These are phyloP conservation scores for Lepraria neglecta DNA, from an alignment of 495 filamentous ascomycete genomes.

Conservation along the genomic window DNA sequence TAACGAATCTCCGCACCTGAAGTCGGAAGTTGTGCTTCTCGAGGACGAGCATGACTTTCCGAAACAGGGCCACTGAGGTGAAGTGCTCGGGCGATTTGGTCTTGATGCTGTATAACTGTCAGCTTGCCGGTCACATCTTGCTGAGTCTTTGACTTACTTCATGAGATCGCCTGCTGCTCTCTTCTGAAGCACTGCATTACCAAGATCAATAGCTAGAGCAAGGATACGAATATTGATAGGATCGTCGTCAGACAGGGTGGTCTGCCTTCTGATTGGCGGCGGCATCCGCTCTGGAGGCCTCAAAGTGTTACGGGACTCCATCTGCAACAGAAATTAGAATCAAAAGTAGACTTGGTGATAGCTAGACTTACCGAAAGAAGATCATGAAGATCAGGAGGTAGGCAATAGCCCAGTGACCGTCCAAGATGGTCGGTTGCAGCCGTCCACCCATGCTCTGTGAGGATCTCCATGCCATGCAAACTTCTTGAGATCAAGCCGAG, in stretches of 20 bases:
- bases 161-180: conserved; percentile 67
- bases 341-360: conserved; percentile 35
- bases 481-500: conserved; percentile 88
- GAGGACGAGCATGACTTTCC: conserved; percentile 74
- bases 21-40: conserved; percentile 87
- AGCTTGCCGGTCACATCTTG: conserved; percentile 11
- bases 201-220: conserved; percentile 73
- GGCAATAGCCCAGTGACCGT: conserved; percentile 75
- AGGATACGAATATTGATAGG: conserved; percentile 65
- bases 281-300: conserved; percentile 37
- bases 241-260: conserved; percentile 48
- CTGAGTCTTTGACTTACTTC: conserved; percentile 35
- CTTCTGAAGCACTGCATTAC: conserved; percentile 81
- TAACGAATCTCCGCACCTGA: conserved; percentile 73
- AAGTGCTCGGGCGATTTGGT: conserved; percentile 63
- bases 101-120: conserved; percentile 50
- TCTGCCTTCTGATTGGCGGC: conserved; percentile 39
- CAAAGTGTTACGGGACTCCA: conserved; percentile 35
- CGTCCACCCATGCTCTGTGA: conserved; percentile 84
- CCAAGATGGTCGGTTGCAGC: conserved; percentile 79
- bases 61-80: conserved; percentile 67
- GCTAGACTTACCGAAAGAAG: conserved; percentile 58
- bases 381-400: conserved; percentile 69
- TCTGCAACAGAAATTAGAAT: conserved; percentile 9
- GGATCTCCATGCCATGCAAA: conserved; percentile 82